Evolutionary conservation across 106 monocot genomes (phyloP), one percentile per base, ranked within the genome.

Genomic region (Phalaenopsis aphrodite): DNA sequence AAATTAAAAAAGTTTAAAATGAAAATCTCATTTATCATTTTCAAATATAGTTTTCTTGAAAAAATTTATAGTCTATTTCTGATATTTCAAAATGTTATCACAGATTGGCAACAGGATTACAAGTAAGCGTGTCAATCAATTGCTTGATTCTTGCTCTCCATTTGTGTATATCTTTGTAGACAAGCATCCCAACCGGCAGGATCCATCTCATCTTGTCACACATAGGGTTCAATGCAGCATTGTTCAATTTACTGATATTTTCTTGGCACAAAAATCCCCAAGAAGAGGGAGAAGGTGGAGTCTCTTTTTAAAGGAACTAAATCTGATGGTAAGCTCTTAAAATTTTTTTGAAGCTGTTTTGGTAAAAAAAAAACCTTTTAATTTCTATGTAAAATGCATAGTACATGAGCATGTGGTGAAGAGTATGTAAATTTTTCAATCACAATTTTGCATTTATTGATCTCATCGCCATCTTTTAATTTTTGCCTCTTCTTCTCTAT

Each of bases 71-170:
- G 36, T 71, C 3, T 36, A 30, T 37, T 71, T 71, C 74, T 36
- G 41, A 74, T 45, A 12, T 43, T 43, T 18, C 74, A 43, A 18
- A 5, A 18, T 43, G 23, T 30, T 11, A 41, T 79, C 8, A 78
- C 87, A 97, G 97, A 92, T 97, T 89, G 97, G 97, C 57, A 89
- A 92, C 80, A 90, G 87, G 83, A 82, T 97, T 75, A 94, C 94
- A 56, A 94, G 97, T 88, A 94, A 90, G 83, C 91, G 90, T 24
- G 66, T 97, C 57, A 41, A 76, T 75, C 87, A 92, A 68, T 88
- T 90, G 14, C 75, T 97, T 24, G 97, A 94, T 64, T 81, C 66
- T 66, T 87, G 79, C 47, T 83, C 79, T 64, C 92, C 86, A 75
- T 48, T 56, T 80, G 77, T 87, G 38, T 94, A 94, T 84, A 87